Evolutionary conservation across 2,329 filamentous ascomycete species (phyloP).

Genomic region (Remersonia thermophila): DNA sequence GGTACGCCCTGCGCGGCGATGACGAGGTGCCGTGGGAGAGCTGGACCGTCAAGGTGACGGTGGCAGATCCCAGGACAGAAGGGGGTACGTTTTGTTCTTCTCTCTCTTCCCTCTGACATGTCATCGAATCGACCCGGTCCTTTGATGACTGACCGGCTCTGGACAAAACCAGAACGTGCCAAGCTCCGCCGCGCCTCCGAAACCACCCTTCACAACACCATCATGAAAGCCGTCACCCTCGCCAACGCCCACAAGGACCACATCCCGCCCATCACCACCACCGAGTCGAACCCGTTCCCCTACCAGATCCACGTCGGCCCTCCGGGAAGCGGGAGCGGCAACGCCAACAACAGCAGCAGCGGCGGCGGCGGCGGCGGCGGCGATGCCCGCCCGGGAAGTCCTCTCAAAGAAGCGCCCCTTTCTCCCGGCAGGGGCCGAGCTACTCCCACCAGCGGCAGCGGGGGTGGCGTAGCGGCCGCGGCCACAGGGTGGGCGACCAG

Average conservation of each 20-base stretch:
- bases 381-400: constrained; percentile 4
- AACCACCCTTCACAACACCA: constrained; percentile 72
- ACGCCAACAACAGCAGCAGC: not conserved
- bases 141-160: no score
- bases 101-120: constrained; percentile 1
- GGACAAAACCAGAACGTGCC: constrained; percentile 63
- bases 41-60: constrained; percentile 89
- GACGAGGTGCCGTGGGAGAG: constrained; percentile 96
- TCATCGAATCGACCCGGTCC: no score
- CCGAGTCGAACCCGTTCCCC: constrained; percentile 83
- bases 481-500: constrained; percentile 56
- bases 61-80: constrained; percentile 79
- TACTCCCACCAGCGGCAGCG: not conserved
- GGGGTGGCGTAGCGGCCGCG: not conserved
- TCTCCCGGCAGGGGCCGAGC: no score
- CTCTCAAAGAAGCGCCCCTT: not conserved
- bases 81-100: constrained; percentile 48
- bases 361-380: not conserved
- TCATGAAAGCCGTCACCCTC: constrained; percentile 78
- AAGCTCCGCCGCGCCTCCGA: constrained; percentile 89
- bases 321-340: constrained; percentile 17
- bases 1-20: constrained; percentile 60
- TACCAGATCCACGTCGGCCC: constrained; percentile 80
- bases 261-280: constrained; percentile 91
- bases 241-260: constrained; percentile 88